Base-by-base conservation (phyloP, 2,329 filamentous ascomycete genomes). In the Arthroderma sp. region DNA sequence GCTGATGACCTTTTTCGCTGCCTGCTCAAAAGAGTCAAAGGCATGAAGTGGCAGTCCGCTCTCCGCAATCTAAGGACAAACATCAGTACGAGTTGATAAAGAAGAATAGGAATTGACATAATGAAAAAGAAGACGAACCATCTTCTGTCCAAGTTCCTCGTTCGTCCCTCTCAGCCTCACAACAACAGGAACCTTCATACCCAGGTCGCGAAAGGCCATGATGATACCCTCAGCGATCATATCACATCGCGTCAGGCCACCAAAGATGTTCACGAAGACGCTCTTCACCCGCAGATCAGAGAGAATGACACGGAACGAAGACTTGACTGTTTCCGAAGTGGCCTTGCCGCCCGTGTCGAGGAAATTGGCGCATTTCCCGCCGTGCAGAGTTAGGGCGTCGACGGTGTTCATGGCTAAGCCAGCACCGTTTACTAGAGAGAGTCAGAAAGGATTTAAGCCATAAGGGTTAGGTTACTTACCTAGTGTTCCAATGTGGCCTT, bases 381-480 rank as follows among this genome's bases (percentile, higher is more conserved):
- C 84, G 56, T 82, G 80, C 11, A 82, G 73, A 1, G 80, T 77
- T 1, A 95, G 80, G 0, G 87, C 86, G 68, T 95, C 90, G 59
- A 91, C 83, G 0, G 89, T 95, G 68, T 93, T 93, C 87, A 95
- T 93, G 0, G 89, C 89, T 1, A 95, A 79, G 0, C 90, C 90
- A 0, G 91, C 90, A 44, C 90, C 89, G 66, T 95, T 95, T 62
- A 95, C 88, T 61, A 17, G 5, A 6, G 37, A n/a, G 6, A 4
- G 7, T n/a, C 2, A n/a, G 41, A 15, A 6, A 2, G 21, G 7
- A 13, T 9, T 15, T 31, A 25, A 31, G 28, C n/a, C 7, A 38
- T 17, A 11, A 17, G 13, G 25, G 3, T 25, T 9, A 2, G 17
- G 13, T 17, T 17, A 56, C 62, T 62, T 68, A 75, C 73, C 74